Evolutionary conservation across 78 protist genomes (phyloP).

Genomic region (Speleostelium caveatum): DNA sequence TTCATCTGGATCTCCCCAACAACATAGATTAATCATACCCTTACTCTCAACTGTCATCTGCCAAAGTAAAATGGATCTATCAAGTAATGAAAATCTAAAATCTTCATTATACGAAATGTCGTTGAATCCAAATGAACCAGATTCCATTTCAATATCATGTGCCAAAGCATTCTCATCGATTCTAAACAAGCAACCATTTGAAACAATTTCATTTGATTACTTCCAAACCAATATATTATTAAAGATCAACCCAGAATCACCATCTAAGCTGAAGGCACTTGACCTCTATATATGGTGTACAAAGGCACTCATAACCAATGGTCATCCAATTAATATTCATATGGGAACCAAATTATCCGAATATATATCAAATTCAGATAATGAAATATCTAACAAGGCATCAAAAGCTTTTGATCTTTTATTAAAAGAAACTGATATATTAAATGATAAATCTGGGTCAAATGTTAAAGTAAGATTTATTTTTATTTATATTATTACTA

Average conservation of each 20-base stretch:
- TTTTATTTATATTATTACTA: neutral
- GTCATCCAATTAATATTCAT: constrained; percentile 20
- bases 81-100: neutral
- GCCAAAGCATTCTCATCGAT: constrained; percentile 13
- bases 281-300: constrained; percentile 29
- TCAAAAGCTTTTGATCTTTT: constrained; percentile 41
- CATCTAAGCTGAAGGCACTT: neutral
- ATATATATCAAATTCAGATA: neutral
- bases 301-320: constrained; percentile 42
- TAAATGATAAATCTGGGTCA: constrained; percentile 67
- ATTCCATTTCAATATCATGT: constrained; percentile 30
- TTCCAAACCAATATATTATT: neutral
- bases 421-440: constrained; percentile 7
- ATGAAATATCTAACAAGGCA: constrained; percentile 15
- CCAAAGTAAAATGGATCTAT: constrained; percentile 43
- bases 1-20: neutral
- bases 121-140: neutral
- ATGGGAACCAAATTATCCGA: neutral
- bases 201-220: neutral
- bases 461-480: constrained; percentile 19
- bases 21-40: constrained; percentile 21
- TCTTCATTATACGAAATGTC: neutral
- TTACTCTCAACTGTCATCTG: constrained; percentile 27
- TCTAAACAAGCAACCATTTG: constrained; percentile 14
- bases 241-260: neutral